phyloP scores from a whole-genome alignment of 2,329 filamentous ascomycete species.

The Aspergillus japonicus region DNA sequence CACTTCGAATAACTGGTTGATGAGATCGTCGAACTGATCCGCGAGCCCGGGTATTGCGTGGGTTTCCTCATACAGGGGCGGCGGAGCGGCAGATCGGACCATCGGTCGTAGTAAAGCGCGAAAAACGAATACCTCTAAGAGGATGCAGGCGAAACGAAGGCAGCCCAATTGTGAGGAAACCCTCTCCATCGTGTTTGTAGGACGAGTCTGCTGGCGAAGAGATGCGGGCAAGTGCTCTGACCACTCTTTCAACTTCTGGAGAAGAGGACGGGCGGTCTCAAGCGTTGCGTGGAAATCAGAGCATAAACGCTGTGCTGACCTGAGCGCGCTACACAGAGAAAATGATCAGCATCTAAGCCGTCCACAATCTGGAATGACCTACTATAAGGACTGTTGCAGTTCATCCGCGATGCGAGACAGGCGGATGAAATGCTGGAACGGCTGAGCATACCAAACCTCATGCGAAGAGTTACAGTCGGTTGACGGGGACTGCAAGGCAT shows the following conservation, averaged over 20 bases:
- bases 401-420: conserved; percentile 32
- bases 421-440: conserved; percentile 1
- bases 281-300: conserved; percentile 30
- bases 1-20: conserved; percentile 25
- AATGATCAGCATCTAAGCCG: background rate
- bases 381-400: conserved; percentile 35
- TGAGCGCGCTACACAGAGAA: conserved; percentile 25
- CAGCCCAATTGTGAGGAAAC: background rate
- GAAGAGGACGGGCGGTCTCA: conserved; percentile 27
- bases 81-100: conserved; percentile 29
- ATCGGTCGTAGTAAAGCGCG: conserved; percentile 35
- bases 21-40: conserved; percentile 21
- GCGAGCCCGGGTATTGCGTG: background rate
- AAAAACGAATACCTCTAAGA: conserved; percentile 37
- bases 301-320: conserved; percentile 24
- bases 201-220: too few relatives aligned
- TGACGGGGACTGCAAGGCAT: background rate
- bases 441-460: background rate
- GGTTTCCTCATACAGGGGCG: conserved; percentile 24
- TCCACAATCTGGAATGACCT: conserved; percentile 10
- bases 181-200: background rate
- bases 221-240: conserved; percentile 14
- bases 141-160: conserved; percentile 37
- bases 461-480: background rate
- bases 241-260: conserved; percentile 32